phyloP scores from a whole-genome alignment of 352 stramenopile species.

The Phytophthora macrochlamydospora region DNA sequence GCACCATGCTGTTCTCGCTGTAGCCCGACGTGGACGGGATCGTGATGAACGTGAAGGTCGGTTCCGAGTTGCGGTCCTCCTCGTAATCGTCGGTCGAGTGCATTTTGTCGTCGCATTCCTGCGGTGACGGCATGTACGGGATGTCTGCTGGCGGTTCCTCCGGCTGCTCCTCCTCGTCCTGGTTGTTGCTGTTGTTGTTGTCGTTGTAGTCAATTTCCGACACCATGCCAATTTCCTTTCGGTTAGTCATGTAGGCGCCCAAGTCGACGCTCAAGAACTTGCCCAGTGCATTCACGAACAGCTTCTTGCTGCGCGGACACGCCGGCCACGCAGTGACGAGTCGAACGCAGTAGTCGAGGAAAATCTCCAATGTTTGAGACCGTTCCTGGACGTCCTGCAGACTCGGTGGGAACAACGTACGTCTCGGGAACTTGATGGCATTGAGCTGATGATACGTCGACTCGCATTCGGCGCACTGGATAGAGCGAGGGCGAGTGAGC shows the following conservation, averaged over 20 bases:
- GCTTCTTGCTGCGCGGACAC: slow-evolving; percentile 52
- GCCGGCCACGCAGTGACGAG: slow-evolving; percentile 48
- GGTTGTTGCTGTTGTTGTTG: slow-evolving; percentile 8
- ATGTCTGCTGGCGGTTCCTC: slow-evolving; percentile 23
- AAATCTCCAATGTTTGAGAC: slow-evolving; percentile 55
- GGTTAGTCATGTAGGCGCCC: slow-evolving; percentile 18
- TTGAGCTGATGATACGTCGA: slow-evolving; percentile 42
- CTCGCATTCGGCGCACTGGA: slow-evolving; percentile 47
- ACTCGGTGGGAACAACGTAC: slow-evolving; percentile 52
- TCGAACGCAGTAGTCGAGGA: slow-evolving; percentile 46
- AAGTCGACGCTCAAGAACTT: slow-evolving; percentile 67
- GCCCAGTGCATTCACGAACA: slow-evolving; percentile 46
- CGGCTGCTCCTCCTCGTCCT: slow-evolving; percentile 12
- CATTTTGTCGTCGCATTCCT: slow-evolving; percentile 18
- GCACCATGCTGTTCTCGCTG: slow-evolving; percentile 11
- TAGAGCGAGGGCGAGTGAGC: slow-evolving; percentile 22
- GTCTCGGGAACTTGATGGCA: slow-evolving; percentile 52
- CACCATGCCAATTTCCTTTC: slow-evolving; percentile 19
- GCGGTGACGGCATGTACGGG: slow-evolving; percentile 18
- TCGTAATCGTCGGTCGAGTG: slow-evolving; percentile 23
- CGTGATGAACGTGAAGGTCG: slow-evolving; percentile 45
- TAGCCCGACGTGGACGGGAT: slow-evolving; percentile 25
- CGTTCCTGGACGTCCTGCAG: slow-evolving; percentile 52
- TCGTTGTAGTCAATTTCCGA: slow-evolving; percentile 12
- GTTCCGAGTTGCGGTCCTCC: slow-evolving; percentile 32